Conservation (phyloP, 768 basidiomycete species). For the Trametes cingulata region DNA sequence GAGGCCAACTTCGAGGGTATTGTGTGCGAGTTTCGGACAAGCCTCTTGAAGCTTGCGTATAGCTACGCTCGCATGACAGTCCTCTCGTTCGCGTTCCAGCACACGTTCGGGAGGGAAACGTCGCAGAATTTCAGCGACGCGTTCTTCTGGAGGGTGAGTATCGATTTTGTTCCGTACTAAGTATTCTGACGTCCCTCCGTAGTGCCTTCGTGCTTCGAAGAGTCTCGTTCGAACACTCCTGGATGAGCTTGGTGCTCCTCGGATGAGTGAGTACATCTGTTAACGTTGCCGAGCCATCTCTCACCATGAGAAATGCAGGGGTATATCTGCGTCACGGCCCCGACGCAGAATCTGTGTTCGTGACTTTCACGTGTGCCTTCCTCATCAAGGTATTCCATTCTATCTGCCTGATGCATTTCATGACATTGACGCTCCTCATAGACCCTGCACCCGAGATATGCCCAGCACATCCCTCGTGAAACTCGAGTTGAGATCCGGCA, state of each 20-base stretch:
- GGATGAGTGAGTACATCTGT: constrained; percentile 18
- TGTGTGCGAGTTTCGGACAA: constrained; percentile 42
- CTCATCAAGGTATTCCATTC: constrained; percentile 61
- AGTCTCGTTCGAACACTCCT: constrained; percentile 33
- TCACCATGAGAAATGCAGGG: constrained; percentile 35
- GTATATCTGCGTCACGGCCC: constrained; percentile 71
- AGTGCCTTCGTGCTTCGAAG: constrained; percentile 29
- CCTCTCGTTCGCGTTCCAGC: constrained; percentile 45
- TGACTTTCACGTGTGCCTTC: constrained; percentile 81
- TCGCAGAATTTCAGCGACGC: constrained; percentile 23
- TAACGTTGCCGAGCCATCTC: neutral
- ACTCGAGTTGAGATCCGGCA: constrained; percentile 61
- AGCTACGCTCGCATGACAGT: constrained; percentile 42
- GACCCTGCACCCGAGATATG: constrained; percentile 80
- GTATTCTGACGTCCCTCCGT: neutral
- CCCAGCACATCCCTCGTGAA: constrained; percentile 56
- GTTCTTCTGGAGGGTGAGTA: constrained; percentile 27
- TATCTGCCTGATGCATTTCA: no score
- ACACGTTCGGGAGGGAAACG: constrained; percentile 31
- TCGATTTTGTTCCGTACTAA: neutral
- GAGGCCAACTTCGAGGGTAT: constrained; percentile 55
- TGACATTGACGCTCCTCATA: constrained; percentile 27
- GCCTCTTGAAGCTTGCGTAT: constrained; percentile 29
- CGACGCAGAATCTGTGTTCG: constrained; percentile 77
- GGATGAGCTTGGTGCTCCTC: constrained; percentile 30